These are phyloP conservation scores for Lanmaoa pseudosensibilis DNA, from an alignment of 768 basidiomycete species.

Conservation along the genomic window DNA sequence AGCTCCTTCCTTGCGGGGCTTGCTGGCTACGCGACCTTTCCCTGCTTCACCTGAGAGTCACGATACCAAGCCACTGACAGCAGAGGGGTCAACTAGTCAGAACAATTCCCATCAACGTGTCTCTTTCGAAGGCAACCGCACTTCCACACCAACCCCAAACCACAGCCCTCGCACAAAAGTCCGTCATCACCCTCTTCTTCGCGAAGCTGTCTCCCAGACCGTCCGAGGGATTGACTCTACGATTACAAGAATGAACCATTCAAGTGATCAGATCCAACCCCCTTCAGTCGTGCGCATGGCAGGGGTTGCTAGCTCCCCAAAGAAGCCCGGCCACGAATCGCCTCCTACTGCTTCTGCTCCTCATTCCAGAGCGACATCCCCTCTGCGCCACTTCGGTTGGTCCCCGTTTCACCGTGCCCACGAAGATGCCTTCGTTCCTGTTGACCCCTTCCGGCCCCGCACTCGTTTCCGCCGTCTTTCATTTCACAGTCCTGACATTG, in stretches of 20 bases:
- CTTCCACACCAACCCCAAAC: conserved; percentile 37
- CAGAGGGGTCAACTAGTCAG: conserved; percentile 41
- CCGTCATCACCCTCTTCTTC: conserved; percentile 23
- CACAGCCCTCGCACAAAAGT: conserved; percentile 36
- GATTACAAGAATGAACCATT: conserved; percentile 3
- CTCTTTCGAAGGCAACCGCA: conserved; percentile 49
- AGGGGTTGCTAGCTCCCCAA: conserved; percentile 7
- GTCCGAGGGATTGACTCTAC: conserved; percentile 13
- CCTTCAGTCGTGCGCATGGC: conserved; percentile 12
- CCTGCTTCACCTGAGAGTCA: conserved; percentile 12
- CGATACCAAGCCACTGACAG: conserved; percentile 24
- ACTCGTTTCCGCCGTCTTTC: conserved; percentile 24
- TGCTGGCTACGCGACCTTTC: conserved; percentile 23
- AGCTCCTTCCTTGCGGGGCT: conserved; percentile 39
- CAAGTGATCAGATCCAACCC: conserved; percentile 8
- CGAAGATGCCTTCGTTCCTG: conserved; percentile 56
- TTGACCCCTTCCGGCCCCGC: conserved; percentile 50
- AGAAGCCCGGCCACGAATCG: conserved; percentile 28
- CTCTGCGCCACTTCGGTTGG: conserved; percentile 58
- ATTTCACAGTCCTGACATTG: conserved; percentile 22
- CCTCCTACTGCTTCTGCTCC: conserved; percentile 31
- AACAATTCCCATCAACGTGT: conserved; percentile 52
- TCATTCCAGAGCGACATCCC: conserved; percentile 50
- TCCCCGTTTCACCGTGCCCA: conserved; percentile 50
- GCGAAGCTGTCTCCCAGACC: conserved; percentile 9